Evolutionary conservation across 768 basidiomycete species (phyloP), one percentile per base, ranked within the genome.

Genomic region (Boletus insuetus): DNA sequence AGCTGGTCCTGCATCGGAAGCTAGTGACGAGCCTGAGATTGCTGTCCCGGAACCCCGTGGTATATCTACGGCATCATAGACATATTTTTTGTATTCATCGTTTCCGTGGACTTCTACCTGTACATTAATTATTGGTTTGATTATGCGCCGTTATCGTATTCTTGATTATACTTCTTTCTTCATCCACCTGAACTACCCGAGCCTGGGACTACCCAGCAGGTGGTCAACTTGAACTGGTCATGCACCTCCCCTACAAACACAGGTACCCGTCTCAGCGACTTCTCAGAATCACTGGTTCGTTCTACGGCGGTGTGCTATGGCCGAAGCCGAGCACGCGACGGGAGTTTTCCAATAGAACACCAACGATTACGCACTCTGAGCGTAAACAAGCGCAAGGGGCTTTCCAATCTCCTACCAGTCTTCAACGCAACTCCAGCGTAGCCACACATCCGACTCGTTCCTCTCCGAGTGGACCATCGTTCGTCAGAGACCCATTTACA

Each of bases 1-100:
- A 45, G 65, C 76, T 42, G 77, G 77, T 11, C 79, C 82, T 13
- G 72, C 75, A 17, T 79, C 79, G 17, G 83, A 84, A 55, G 79
- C 69, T 41, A 78, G 76, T 14, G 68, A 71, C 22, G 82, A 83
- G 58, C 76, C 77, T 26, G 83, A 82, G 55, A 67, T 68, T 13
- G 57, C 42, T 34, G 48, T 37, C 22, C 60, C 61, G 31, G 70
- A 70, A 43, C 55, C 59, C 24, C 56, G 47, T 39, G 46, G 45
- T 17, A 32, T 58, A 51, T 59, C 66, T 54, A 55, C 52, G 38
- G 56, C 44, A 20, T 61, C 62, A 46, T 70, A 65, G 55, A 46
- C 49, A 32, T 22, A 4, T 17, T 42, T 46, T 44, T 58, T 47
- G 51, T 46, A 49, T 63, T 14, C 38, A 29, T 41, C 26, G 12